These are phyloP conservation scores for Colletotrichum noveboracense DNA, from an alignment of 2,329 filamentous ascomycete genomes.

Conservation along the genomic window DNA sequence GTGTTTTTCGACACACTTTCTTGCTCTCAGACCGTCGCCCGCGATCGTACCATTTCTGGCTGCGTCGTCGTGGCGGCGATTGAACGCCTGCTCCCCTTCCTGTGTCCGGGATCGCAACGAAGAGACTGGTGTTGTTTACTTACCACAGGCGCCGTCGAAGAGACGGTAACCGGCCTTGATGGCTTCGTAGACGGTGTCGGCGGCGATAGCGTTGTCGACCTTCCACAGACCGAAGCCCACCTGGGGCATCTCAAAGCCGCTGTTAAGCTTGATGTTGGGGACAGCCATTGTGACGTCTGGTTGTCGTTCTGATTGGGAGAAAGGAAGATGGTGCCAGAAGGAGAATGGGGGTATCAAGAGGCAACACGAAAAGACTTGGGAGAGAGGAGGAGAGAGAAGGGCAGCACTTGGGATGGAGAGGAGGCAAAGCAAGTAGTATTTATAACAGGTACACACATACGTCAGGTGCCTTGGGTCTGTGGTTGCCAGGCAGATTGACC, in stretches of 20 bases:
- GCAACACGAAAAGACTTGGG: background rate
- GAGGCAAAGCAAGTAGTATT: slow-evolving; percentile 2
- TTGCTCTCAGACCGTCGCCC: background rate
- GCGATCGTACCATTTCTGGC: background rate
- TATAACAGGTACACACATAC: slow-evolving; percentile 1
- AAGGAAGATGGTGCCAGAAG: background rate
- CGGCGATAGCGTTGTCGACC: slow-evolving; percentile 74
- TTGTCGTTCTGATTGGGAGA: background rate
- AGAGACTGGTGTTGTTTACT: slow-evolving; percentile 30
- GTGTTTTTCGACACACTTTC: background rate
- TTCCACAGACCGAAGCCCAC: slow-evolving; percentile 86
- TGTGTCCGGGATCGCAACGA: background rate
- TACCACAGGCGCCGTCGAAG: slow-evolving; percentile 65
- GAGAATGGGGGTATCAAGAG: background rate
- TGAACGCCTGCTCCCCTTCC: background rate
- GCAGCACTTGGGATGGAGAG: background rate
- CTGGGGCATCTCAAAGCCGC: slow-evolving; percentile 73
- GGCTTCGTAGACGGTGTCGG: slow-evolving; percentile 80
- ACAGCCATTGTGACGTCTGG: slow-evolving; percentile 26
- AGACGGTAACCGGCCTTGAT: slow-evolving; percentile 68
- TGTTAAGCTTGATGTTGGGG: slow-evolving; percentile 66
- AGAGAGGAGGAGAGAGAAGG: background rate
- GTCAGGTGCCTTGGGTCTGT: background rate
- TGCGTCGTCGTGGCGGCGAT: background rate
- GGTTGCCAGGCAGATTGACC: background rate